Conservation (phyloP, 1,284 basidiomycete genomes). For the Puccinia hordei region DNA sequence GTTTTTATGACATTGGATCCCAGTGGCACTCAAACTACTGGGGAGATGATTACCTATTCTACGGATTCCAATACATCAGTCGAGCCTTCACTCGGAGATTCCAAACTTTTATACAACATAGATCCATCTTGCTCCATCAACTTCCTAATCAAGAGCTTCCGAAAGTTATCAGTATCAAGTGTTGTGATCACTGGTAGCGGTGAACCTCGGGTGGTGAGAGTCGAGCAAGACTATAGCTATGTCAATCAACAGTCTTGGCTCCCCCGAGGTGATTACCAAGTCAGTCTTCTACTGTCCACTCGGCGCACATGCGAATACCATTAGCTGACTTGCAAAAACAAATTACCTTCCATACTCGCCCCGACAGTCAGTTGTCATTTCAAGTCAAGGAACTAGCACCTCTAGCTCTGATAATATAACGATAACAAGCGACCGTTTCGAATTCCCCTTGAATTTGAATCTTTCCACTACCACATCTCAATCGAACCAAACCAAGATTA, state of each 20-base stretch:
- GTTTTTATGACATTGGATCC: constrained; percentile 66
- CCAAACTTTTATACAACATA: not conserved
- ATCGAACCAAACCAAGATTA: constrained; percentile 5
- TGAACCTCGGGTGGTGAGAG: constrained; percentile 4
- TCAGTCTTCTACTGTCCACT: not conserved
- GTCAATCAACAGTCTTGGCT: constrained; percentile 20
- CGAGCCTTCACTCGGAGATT: not conserved
- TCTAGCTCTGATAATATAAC: constrained; percentile 20
- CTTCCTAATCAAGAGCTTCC: constrained; percentile 13
- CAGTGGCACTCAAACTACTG: constrained; percentile 26
- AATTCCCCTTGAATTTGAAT: constrained; percentile 30
- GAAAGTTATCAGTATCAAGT: constrained; percentile 20
- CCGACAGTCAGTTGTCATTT: not conserved
- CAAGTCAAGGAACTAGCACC: constrained; percentile 9
- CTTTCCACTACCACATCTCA: not conserved
- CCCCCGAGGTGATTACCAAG: constrained; percentile 15
- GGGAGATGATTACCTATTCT: constrained; percentile 8
- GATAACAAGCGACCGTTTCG: constrained; percentile 10
- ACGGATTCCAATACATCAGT: not conserved
- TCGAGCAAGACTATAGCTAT: constrained; percentile 25
- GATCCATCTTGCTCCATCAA: not conserved
- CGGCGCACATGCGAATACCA: not conserved
- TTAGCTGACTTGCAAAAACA: not conserved
- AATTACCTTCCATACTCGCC: constrained; percentile 4
- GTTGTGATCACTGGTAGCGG: constrained; percentile 36